Base-by-base conservation (phyloP, 495 filamentous ascomycete genomes). In the Penicillium cinerascens region DNA sequence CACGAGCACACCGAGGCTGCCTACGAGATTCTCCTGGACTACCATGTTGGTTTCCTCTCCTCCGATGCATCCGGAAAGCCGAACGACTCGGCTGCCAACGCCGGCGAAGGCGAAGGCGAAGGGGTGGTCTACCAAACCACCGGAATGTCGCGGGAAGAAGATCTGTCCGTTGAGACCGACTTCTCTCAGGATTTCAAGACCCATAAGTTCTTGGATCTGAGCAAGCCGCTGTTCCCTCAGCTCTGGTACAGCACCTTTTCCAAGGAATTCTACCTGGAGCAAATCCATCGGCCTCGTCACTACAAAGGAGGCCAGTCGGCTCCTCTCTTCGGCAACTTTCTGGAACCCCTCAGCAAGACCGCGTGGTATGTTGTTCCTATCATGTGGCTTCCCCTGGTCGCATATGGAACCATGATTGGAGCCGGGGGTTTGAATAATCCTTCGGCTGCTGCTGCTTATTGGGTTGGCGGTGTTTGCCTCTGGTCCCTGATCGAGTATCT, bases 301-400 rank as follows among this genome's bases (percentile, higher is more conserved):
- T 97, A 97, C 79, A 91, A 82, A 60, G 90, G 91, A 46, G 93
- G 93, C 37, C 83, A 84, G 51, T 96, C 91, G 5, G 93, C 95
- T 26, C 95, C 93, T 6, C 70, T 99, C 25, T 99, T 99, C 70
- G 95, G 95, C 38, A 99, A 99, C 71, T 93, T 97, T 72, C 78
- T 99, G 10, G 95, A 99, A 70, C 95, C 95, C 6, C 74, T 99
- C 22, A 89, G 87, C 68, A 88, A 91, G 74, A 97, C 95, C 7
- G 81, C 92, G 6, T 97, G 92, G 91, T 97, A 86, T 82, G 64
- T 93, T 40, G 79, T 97, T 13, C 95, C 95, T 10, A 74, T 80
- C 0, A 38, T 95, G 8, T 99, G 95, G 95, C 63, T 92, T n/a
- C 95, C 95, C 17, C 75, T 72, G 10, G 80, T 93, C n/a, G 58